Conservation (phyloP, 768 basidiomycete species). For the Mrakia blollopis region DNA sequence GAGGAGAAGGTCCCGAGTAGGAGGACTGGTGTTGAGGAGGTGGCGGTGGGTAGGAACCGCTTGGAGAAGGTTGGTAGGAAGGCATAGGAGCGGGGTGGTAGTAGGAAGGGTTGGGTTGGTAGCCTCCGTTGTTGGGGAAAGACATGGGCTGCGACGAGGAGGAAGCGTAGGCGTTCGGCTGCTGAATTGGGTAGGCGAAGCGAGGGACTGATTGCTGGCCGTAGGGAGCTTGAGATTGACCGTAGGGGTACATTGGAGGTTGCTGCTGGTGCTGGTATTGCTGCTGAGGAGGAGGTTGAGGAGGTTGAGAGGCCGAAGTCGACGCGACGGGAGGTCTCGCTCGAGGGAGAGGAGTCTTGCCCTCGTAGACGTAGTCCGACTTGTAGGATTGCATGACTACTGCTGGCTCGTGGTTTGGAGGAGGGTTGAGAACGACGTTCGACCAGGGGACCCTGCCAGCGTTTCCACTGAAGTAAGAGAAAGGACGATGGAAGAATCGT, state of each 20-base stretch:
- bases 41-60: not conserved
- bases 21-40: not conserved
- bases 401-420: not conserved
- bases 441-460: not conserved
- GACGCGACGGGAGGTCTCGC: not conserved
- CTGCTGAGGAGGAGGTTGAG: slow-evolving; percentile 1
- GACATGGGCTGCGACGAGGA: not conserved
- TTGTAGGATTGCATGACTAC: not conserved
- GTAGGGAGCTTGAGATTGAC: not conserved
- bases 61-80: not conserved
- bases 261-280: not conserved
- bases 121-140: too few relatives aligned
- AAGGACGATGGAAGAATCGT: too few relatives aligned
- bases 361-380: slow-evolving; percentile 10
- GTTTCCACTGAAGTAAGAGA: not conserved
- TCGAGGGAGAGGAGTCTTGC: not conserved
- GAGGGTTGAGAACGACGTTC: slow-evolving; percentile 8
- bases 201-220: not conserved
- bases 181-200: not conserved
- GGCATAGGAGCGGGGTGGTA: not conserved
- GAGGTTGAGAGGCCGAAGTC: not conserved
- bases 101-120: not conserved
- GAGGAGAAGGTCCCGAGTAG: not conserved
- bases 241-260: not conserved
- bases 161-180: not conserved